Evolutionary conservation across 257 asterid genomes (phyloP), one percentile per base, ranked within the genome.

Genomic region (Haberlea rhodopensis): DNA sequence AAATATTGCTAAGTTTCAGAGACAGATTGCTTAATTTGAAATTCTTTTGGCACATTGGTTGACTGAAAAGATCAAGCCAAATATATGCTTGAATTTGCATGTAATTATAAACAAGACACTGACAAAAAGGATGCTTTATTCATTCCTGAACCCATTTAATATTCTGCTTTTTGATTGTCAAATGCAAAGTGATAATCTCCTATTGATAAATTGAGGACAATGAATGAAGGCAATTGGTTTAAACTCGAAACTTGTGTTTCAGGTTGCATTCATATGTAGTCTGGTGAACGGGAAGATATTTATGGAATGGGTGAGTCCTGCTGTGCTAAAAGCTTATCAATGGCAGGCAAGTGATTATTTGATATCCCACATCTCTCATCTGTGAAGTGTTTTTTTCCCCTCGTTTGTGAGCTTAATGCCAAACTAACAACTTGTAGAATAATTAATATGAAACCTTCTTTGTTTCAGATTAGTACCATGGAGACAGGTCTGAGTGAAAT

Each of bases 301-400:
- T 76, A 89, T 89, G 96, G 98, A 91, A 72, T 91, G 96, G 98
- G 98, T 91, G 71, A 83, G 98, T n/a, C 98, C 96, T 54, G 98
- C 96, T 13, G 87, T 91, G 56, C 83, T 91, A 43, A 89, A 89
- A 75, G 98, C 98, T 29, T 91, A 91, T 60, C 96, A 83, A 57
- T 91, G 96, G 96, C 98, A 89, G 82, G 98, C 85, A 76, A 74
- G 55, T 66, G 21, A 49, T 46, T 63, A 15, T 49, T 48, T 59
- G 26, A 58, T 10, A 37, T 22, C 18, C 8, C 20, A 37, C 28
- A n/a, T 34, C 13, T 24, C 32, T 34, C 8, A 8, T 63, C 46
- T 24, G 53, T 32, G 25, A 22, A 28, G 13, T 51, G 37, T 28
- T 60, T 8, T n/a, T n/a, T n/a, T n/a, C 15, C 20, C 29, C 27